These are phyloP conservation scores for Hymenoscyphus occultus DNA, from an alignment of 2,329 filamentous ascomycete genomes.

Conservation along the genomic window DNA sequence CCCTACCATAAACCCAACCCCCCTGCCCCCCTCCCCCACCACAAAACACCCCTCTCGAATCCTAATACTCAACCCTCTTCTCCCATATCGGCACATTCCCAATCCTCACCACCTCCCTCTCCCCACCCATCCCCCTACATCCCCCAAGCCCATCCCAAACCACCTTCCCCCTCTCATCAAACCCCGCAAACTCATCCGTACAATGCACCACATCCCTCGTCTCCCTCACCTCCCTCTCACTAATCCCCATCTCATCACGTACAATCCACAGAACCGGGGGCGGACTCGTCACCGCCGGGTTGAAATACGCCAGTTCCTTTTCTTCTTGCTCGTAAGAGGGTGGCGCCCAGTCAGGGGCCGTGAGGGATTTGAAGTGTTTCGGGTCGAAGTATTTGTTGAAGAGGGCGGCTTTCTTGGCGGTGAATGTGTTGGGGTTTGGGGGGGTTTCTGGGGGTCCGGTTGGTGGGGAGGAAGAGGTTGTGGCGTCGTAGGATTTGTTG, in stretches of 20 bases:
- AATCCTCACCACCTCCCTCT: conserved; percentile 63
- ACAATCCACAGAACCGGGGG: conserved; percentile 78
- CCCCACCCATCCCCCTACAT: too few species aligned
- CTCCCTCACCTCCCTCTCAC: too few species aligned
- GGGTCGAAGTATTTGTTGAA: conserved; percentile 69
- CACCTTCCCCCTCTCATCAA: too few species aligned
- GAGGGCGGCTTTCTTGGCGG: conserved; percentile 49
- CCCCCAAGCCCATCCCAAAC: too few species aligned
- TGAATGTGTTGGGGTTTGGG: conserved; percentile 17
- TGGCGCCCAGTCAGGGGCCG: conserved; percentile 55
- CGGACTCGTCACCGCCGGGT: conserved; percentile 62
- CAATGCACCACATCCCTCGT: too few species aligned
- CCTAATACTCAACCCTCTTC: conserved; percentile 32
- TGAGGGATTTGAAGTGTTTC: conserved; percentile 69
- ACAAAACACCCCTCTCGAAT: background rate
- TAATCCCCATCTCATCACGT: conserved; percentile 69
- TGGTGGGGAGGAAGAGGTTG: conserved; percentile 26
- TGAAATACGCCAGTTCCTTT: conserved; percentile 67
- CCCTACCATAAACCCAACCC: background rate
- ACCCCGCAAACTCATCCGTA: too few species aligned
- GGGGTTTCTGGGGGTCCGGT: conserved; percentile 27
- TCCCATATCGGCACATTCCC: conserved; percentile 29
- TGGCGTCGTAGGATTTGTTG: conserved; percentile 22
- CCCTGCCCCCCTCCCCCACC: background rate
- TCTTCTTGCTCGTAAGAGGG: conserved; percentile 60